Base-by-base conservation (phyloP, 768 basidiomycete genomes). In the Lactarius pseudohatsudake region DNA sequence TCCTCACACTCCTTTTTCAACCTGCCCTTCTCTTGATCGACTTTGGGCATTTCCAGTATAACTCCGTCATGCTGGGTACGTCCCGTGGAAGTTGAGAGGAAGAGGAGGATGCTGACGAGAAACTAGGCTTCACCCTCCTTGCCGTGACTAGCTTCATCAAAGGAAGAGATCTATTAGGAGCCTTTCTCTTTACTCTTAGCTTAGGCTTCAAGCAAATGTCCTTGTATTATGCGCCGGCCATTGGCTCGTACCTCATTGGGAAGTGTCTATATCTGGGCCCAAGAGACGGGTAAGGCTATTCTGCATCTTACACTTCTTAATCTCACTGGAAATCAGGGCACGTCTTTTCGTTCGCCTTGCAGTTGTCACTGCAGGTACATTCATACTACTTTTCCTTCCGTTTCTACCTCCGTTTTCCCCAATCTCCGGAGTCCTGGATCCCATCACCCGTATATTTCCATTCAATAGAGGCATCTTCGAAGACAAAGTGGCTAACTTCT, bases 131-230 rank as follows among this genome's bases (percentile, higher is more conserved):
- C 38, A 86, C 89, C 0, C 73, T 94, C 32, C 77, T 89, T 30
- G 80, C 92, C 0, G 75, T 95, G 43, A 85, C 87, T 69, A 85
- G 84, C 70, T 91, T 96, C 54, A 85, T 88, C 1, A 75, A 73
- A 2, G 90, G 85, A 3, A 80, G 82, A 22, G 96, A 98, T 74
- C 75, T 90, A 3, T 68, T 87, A 1, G 96, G 91, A 6, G 91
- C 93, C 4, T 74, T 92, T 18, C 85, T 80, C 64, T 96, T 98
- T 71, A 90, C 93, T 6, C 78, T 88, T n/a, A 90, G 91, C 69
- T 82, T 98, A 22, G 85, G 90, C 3, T 96, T 96, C 81, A 97
- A 97, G 76, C 96, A 98, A 74, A 97, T 98, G 95, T 89, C 92
- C 3, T 79, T 97, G 32, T 96, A 97, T 74, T 98, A 95, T 74